Evolutionary conservation across 768 basidiomycete species (phyloP), one percentile per base, ranked within the genome.

Genomic region (Boletus pseudo-olivaceus): DNA sequence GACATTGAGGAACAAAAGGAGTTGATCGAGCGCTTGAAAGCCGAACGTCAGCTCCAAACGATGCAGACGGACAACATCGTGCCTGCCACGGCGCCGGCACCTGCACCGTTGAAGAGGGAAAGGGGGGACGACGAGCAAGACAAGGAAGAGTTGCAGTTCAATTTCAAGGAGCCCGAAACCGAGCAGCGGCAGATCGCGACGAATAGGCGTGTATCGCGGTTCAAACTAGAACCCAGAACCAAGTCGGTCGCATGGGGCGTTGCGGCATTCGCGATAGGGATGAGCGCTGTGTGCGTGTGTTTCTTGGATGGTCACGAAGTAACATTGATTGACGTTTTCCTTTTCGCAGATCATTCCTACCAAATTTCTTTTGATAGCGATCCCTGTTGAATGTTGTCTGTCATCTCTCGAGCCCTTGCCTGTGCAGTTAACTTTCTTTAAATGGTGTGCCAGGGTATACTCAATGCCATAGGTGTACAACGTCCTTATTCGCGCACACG

Each of bases 211-310:
- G 76, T 85, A 47, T 71, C 77, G 30, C 68, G 81, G 55, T 80
- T 81, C 68, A 66, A 75, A 44, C 66, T 85, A 58, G 79, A 85
- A 59, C 84, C 91, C 11, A 80, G 82, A 64, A 80, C 82, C 61
- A 89, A 87, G 71, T 84, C 85, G 34, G 76, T 87, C 50, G 89
- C 87, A 3, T 94, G 91, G 91, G 92, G 92, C 35, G 76, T 88
- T 19, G 78, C 88, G 35, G 87, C 88, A 19, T 95, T 96, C 71
- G 90, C 88, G 35, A 75, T 92, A 47, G 91, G 91, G 29, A 74
- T 89, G 68, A 82, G 88, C 47, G 91, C 90, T 57, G 80, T 88
- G 90, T 93, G 63, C 73, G 87, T 83, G 4, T 32, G 53, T n/a
- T 43, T 55, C 17, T 26, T 27, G 8, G 27, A 5, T 43, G 20